These are phyloP conservation scores for Botrytis pseudocinerea DNA, from an alignment of 2,329 filamentous ascomycete species.

Conservation along the genomic window DNA sequence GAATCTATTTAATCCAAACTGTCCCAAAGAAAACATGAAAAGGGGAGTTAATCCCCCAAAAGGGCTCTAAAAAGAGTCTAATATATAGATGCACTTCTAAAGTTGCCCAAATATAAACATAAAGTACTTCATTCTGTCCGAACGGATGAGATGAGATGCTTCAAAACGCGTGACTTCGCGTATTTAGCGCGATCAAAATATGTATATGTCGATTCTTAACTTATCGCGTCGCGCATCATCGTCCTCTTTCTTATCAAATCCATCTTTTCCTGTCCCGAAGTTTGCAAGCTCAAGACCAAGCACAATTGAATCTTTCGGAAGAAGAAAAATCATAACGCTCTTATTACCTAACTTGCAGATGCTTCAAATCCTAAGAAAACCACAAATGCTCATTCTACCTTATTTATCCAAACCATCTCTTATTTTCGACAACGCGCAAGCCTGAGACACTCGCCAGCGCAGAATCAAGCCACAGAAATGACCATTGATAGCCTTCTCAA, in stretches of 20 bases:
- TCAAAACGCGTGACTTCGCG: slow-evolving; percentile 3
- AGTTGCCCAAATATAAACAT: no score
- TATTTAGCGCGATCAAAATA: slow-evolving; percentile 7
- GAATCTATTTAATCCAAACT: no score
- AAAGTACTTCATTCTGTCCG: no score
- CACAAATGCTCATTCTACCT: background rate
- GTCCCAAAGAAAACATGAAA: no score
- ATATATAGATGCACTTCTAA: no score
- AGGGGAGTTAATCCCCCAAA: no score
- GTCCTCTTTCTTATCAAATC: background rate
- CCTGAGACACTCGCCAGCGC: background rate
- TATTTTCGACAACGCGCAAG: background rate
- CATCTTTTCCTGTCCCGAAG: background rate
- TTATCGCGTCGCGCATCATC: background rate
- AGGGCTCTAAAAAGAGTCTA: no score
- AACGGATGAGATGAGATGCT: background rate
- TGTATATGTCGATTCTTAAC: background rate
- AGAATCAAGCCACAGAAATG: slow-evolving; percentile 31
- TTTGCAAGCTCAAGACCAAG: background rate
- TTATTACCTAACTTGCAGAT: background rate
- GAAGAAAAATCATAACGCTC: background rate
- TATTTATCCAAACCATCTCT: background rate
- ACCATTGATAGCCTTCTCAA: slow-evolving; percentile 47
- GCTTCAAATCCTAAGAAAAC: background rate
- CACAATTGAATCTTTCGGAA: background rate